Percentiles rank a stretch among this genome's conserved stretches.
phyloP scores from a whole-genome alignment of 768 basidiomycete species.

The Holtermannia corniformis region DNA sequence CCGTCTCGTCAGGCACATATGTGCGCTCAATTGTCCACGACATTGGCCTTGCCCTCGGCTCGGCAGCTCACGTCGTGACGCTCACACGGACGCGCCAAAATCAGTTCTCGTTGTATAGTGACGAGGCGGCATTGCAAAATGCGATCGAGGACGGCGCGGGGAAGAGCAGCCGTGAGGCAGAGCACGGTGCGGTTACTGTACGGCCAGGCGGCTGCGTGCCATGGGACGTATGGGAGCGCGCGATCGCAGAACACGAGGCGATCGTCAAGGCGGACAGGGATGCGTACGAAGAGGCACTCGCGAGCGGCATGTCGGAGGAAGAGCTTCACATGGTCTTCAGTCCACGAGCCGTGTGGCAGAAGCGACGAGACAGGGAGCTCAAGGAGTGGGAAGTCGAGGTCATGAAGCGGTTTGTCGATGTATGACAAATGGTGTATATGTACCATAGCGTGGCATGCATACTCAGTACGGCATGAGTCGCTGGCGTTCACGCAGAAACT shows the following conservation, averaged over 20 bases:
- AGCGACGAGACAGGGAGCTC: constrained; percentile 46
- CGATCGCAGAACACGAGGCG: constrained; percentile 55
- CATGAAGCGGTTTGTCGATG: constrained; percentile 46
- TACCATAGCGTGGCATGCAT: too few relatives aligned
- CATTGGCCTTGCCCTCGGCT: constrained; percentile 69
- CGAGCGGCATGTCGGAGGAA: constrained; percentile 42
- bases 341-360: constrained; percentile 46
- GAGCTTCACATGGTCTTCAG: constrained; percentile 11
- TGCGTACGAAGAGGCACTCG: constrained; percentile 28
- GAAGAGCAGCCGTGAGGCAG: not conserved
- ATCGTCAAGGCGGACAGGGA: constrained; percentile 15
- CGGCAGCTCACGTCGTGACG: constrained; percentile 87
- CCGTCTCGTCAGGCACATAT: constrained; percentile 91
- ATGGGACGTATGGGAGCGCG: constrained; percentile 36
- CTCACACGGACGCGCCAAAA: constrained; percentile 85
- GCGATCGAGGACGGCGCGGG: constrained; percentile 44
- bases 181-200: constrained; percentile 12
- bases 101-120: constrained; percentile 47
- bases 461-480: constrained; percentile 39
- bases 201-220: constrained; percentile 48
- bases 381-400: constrained; percentile 76
- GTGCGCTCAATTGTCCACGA: constrained; percentile 94
- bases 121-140: constrained; percentile 23
- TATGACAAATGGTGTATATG: constrained; percentile 3
- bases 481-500: constrained; percentile 31